Evolutionary conservation across 2,329 filamentous ascomycete species (phyloP).

Genomic region (Bipolaris victoriae): DNA sequence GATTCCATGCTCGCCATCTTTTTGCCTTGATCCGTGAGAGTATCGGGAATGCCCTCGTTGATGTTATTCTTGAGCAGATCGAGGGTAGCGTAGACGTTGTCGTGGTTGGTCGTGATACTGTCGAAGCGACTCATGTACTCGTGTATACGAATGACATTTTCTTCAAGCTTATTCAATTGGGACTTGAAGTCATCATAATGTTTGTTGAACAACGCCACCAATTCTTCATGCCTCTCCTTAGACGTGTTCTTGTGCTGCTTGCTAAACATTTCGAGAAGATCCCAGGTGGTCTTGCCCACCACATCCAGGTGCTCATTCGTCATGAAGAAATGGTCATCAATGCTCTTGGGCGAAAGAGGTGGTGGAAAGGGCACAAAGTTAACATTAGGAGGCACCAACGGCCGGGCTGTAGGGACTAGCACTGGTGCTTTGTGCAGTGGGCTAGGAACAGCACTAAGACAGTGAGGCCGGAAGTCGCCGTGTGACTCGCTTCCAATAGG

Average conservation of each 20-base stretch:
- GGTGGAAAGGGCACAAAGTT: conserved; percentile 7
- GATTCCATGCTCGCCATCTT: conserved; percentile 32
- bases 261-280: conserved; percentile 26
- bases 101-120: conserved; percentile 10
- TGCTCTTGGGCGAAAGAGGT: conserved; percentile 18
- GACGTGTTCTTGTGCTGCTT: conserved; percentile 18
- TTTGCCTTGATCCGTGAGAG: conserved; percentile 32
- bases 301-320: conserved; percentile 47
- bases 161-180: conserved; percentile 31
- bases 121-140: conserved; percentile 17
- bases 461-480: conserved; percentile 27
- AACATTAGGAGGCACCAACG: conserved; percentile 3
- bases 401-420: conserved; percentile 10
- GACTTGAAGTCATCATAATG: conserved; percentile 35
- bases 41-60: conserved; percentile 33
- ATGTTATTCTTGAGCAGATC: conserved; percentile 36
- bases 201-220: conserved; percentile 27
- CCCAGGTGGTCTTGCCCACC: conserved; percentile 36
- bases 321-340: conserved; percentile 45
- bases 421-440: conserved; percentile 31
- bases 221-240: conserved; percentile 29
- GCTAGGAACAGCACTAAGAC: conserved; percentile 41
- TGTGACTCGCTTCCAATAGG: conserved; percentile 23
- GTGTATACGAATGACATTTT: conserved; percentile 27
- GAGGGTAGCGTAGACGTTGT: conserved; percentile 31